Evolutionary conservation across 179 eudicot species (phyloP).

Genomic region (Spergularia azorica): DNA sequence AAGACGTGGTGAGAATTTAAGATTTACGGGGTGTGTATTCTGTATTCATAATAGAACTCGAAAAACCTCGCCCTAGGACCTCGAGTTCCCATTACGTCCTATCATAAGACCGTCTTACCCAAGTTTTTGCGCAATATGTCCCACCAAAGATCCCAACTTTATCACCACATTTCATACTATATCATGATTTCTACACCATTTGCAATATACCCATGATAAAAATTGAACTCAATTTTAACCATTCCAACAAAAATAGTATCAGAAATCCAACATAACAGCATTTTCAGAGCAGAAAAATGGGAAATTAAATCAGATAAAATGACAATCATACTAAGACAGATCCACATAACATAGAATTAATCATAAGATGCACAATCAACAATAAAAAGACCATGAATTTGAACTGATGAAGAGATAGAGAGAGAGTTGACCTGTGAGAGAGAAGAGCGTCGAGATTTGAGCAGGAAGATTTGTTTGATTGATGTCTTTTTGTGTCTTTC

Average conservation of each 20-base stretch:
- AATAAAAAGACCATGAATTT: background rate
- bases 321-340: background rate
- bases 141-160: slow-evolving; percentile 16
- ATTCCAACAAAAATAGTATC: too few species aligned
- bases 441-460: background rate
- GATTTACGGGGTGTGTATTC: too few species aligned
- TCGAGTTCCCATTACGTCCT: too few species aligned
- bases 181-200: background rate
- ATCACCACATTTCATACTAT: background rate
- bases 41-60: too few species aligned
- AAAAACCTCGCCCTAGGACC: too few species aligned
- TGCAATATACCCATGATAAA: background rate
- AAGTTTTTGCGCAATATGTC: background rate
- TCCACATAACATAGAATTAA: too few species aligned
- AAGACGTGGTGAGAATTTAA: too few species aligned
- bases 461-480: background rate
- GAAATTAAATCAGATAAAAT: background rate
- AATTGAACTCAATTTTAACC: background rate
- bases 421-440: slow-evolving; percentile 8
- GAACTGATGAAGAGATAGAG: background rate
- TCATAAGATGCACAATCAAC: background rate
- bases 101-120: too few species aligned
- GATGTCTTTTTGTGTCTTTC: background rate
- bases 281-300: background rate
- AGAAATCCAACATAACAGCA: too few species aligned